Conservation (phyloP, 805 yeast species). For the Teunomyces tritomae region DNA sequence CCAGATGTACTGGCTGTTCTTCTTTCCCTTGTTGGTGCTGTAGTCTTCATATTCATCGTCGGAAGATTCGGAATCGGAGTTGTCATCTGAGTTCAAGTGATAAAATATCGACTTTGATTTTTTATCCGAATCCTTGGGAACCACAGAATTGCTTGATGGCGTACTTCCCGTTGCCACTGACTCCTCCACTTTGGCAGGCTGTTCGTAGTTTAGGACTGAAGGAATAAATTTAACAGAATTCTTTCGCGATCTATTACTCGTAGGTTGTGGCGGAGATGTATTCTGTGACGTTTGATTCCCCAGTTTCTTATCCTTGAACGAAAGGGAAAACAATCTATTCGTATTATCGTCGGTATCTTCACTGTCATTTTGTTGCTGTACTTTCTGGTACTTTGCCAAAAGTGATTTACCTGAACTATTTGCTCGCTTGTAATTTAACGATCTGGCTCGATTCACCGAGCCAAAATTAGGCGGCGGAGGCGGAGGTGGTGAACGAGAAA, state of each 20-base stretch:
- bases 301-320: slow-evolving; percentile 7
- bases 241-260: slow-evolving; percentile 16
- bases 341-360: slow-evolving; percentile 10
- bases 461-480: slow-evolving; percentile 8
- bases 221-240: slow-evolving; percentile 34
- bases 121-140: background rate
- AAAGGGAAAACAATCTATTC: slow-evolving; percentile 17
- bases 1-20: slow-evolving; percentile 30
- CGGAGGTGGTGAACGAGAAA: slow-evolving; percentile 4
- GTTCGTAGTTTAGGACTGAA: slow-evolving; percentile 14
- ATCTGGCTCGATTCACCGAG: slow-evolving; percentile 21
- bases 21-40: slow-evolving; percentile 6
- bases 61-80: slow-evolving; percentile 8
- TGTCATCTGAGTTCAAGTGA: slow-evolving; percentile 22
- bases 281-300: background rate
- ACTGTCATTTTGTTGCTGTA: slow-evolving; percentile 14
- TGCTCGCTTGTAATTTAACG: slow-evolving; percentile 19
- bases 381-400: slow-evolving; percentile 17
- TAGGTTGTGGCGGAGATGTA: background rate
- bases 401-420: slow-evolving; percentile 12
- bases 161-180: background rate
- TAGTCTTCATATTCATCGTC: slow-evolving; percentile 11
- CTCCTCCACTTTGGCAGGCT: slow-evolving; percentile 9
- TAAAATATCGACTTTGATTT: slow-evolving; percentile 28
- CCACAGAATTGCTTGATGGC: background rate